Evolutionary conservation across 1,284 basidiomycete genomes (phyloP).

Genomic region (Marasmius fiardii): DNA sequence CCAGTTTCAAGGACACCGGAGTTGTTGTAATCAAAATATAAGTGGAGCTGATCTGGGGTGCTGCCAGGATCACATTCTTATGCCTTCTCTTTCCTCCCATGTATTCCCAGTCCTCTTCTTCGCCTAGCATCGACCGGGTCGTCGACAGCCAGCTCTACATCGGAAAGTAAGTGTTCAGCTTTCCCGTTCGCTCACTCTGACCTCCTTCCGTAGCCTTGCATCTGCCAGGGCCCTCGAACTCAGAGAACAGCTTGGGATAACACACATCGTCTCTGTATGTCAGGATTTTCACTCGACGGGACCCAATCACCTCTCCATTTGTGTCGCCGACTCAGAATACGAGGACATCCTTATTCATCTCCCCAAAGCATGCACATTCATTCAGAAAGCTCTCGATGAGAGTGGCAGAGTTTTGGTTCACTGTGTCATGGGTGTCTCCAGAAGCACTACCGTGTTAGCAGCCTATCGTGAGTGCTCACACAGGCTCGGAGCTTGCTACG

Average conservation of each 20-base stretch:
- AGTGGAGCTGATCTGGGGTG: neutral
- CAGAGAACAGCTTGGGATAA: conserved; percentile 41
- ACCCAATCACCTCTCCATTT: conserved; percentile 41
- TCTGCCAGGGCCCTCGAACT: conserved; percentile 41
- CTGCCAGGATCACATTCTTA: neutral
- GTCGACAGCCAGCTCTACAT: conserved; percentile 35
- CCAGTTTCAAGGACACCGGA: no score
- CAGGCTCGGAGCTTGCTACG: neutral
- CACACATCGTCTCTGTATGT: conserved; percentile 61
- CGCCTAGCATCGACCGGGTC: conserved; percentile 23
- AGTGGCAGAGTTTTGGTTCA: conserved; percentile 67
- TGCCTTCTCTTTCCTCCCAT: neutral
- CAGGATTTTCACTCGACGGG: conserved; percentile 45
- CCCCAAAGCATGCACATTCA: conserved; percentile 50
- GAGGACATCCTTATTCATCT: conserved; percentile 58
- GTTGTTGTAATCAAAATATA: no score
- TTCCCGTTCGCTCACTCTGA: neutral
- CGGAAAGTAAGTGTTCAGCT: conserved; percentile 33
- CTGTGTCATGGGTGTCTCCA: conserved; percentile 72
- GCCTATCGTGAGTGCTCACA: conserved; percentile 49
- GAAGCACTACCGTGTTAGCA: conserved; percentile 64
- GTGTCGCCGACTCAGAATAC: conserved; percentile 57
- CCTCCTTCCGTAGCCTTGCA: conserved; percentile 35
- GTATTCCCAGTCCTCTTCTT: conserved; percentile 1
- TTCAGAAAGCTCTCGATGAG: conserved; percentile 42